Base-by-base conservation (phyloP, 371 early-diverging fungal genomes). In the Actinomucor elegans region DNA sequence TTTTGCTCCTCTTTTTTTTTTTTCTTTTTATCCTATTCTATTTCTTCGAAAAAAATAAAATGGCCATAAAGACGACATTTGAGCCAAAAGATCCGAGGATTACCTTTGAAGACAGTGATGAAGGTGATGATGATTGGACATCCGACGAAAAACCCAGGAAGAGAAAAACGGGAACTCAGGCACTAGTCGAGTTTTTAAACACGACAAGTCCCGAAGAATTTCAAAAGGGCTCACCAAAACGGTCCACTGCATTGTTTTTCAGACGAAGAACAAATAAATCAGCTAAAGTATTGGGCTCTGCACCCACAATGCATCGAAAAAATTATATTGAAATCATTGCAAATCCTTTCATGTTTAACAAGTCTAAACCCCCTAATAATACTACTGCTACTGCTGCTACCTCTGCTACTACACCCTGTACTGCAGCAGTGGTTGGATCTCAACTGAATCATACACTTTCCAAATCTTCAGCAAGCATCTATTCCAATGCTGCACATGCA, bases 121-220 rank as follows among this genome's bases (percentile, higher is more conserved):
- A 61, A 2, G 35, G 52, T 36, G 43, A 57, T 34, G 56, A 64
- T n/a, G 40, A 50, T 12, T 26, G 49, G 10, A 21, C 49, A 27
- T 34, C 35, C 8, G 50, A 61, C 5, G 29, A 45, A 24, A 20
- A 53, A 15, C 60, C 54, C 10, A 52, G 55, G 46, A 67, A 63
- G 27, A n/a, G 52, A 29, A 52, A 48, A 8, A 65, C 64, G 2
- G 72, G 64, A 4, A 67, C 73, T 5, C 67, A 67, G 38, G 70
- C 64, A 11, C 35, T 69, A 1, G 70, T 67, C 4, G 70, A 73
- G 14, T 69, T 69, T 34, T 34, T 67, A 0, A 64, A 60, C 28
- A 64, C 58, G n/a, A 69, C 69, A 9, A 61, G 73, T 26, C 67
- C 70, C 1, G 60, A 67, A 44, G 64, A 66, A 18, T 69, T 65